Evolutionary conservation across 495 filamentous ascomycete genomes (phyloP).

Genomic region (Neohortaea acidophila): DNA sequence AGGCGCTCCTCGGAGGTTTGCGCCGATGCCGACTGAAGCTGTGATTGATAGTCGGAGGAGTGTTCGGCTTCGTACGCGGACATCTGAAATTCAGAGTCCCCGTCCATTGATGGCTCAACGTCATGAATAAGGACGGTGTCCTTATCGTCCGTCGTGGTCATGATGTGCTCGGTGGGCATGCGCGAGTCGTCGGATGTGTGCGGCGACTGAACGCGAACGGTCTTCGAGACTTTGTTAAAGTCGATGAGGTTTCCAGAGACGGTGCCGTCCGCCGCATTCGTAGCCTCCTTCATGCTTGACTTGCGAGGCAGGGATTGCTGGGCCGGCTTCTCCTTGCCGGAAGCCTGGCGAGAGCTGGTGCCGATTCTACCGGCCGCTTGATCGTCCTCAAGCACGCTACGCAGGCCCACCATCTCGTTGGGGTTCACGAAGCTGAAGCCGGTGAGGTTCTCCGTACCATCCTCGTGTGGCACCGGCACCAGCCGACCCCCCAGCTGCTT

Average conservation of each 20-base stretch:
- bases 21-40: too few relatives aligned
- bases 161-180: background rate
- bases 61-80: conserved; percentile 47
- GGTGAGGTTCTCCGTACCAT: conserved; percentile 18
- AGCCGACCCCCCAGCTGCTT: too few relatives aligned
- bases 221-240: conserved; percentile 3
- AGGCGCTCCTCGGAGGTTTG: too few relatives aligned
- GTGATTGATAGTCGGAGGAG: background rate
- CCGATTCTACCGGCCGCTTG: conserved; percentile 6
- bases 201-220: conserved; percentile 16
- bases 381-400: conserved; percentile 25
- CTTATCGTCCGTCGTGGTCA: background rate
- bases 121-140: too few relatives aligned
- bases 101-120: too few relatives aligned
- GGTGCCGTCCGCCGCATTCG: conserved; percentile 9
- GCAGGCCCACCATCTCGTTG: conserved; percentile 20
- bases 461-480: conserved; percentile 1
- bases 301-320: conserved; percentile 18
- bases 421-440: conserved; percentile 12
- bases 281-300: conserved; percentile 24
- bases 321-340: too few relatives aligned
- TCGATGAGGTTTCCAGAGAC: conserved; percentile 9
- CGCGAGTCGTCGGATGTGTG: conserved; percentile 6
- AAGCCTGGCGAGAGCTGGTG: too few relatives aligned
- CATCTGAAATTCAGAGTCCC: conserved; percentile 75